Evolutionary conservation across 176 grass and related monocot genomes (phyloP).

Genomic region (sorghum (Sorghum bicolor)): Sorghum_bicolor_NCBIv3 NC_012870.2:2670001-2670500

Average conservation of each 20-base stretch:
- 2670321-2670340: background rate
- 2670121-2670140: background rate
- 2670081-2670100: background rate
- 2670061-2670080: background rate
- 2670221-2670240: slow-evolving; percentile 1
- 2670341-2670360: slow-evolving; percentile 28
- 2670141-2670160: background rate
- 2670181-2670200: background rate
- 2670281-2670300: slow-evolving; percentile 25
- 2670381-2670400: background rate
- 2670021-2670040: background rate
- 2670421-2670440: background rate
- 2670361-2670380: background rate
- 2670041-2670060: background rate
- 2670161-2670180: background rate
- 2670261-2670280: slow-evolving; percentile 47
- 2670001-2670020: background rate
- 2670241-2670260: background rate
- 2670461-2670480: background rate
- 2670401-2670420: background rate
- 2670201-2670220: slow-evolving; percentile 6
- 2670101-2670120: background rate
- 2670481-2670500: background rate
- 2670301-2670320: slow-evolving; percentile 14
- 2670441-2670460: background rate